Conservation (phyloP, 495 filamentous ascomycete species). For the Geoglossum glabrum region DNA sequence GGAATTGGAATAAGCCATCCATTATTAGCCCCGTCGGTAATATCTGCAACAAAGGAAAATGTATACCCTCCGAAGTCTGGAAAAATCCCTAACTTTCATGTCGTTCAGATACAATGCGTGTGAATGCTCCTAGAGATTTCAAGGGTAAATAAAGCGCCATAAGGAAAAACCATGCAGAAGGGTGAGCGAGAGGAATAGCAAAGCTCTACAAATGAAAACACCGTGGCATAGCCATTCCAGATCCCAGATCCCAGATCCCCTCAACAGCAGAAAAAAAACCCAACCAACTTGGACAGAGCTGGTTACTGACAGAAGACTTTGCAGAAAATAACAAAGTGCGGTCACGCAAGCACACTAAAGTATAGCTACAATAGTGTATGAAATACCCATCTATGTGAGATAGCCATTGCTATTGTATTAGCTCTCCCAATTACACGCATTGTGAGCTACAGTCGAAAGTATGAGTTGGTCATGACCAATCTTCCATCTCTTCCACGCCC, state of each 20-base stretch:
- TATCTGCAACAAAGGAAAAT: background rate
- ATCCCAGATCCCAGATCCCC: background rate
- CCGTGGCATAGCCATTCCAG: background rate
- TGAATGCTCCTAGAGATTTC: background rate
- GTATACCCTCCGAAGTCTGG: background rate
- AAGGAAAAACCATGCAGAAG: background rate
- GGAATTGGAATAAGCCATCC: background rate
- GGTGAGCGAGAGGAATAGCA: background rate
- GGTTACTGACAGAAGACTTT: background rate
- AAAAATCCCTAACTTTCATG: background rate
- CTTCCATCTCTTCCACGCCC: conserved; percentile 38
- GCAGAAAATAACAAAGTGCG: background rate
- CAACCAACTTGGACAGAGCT: background rate
- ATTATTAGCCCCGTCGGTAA: background rate
- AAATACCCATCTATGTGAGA: background rate
- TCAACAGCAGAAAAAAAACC: background rate
- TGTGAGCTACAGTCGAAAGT: background rate
- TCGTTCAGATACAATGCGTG: background rate
- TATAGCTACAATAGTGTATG: background rate
- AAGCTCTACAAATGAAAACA: background rate
- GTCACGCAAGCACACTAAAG: background rate
- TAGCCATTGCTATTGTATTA: background rate
- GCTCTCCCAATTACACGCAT: background rate
- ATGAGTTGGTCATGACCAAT: background rate
- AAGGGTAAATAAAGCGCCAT: background rate